These are phyloP conservation scores for Solanum chmielewskii DNA, from an alignment of 257 asterid genomes.

Conservation along the genomic window DNA sequence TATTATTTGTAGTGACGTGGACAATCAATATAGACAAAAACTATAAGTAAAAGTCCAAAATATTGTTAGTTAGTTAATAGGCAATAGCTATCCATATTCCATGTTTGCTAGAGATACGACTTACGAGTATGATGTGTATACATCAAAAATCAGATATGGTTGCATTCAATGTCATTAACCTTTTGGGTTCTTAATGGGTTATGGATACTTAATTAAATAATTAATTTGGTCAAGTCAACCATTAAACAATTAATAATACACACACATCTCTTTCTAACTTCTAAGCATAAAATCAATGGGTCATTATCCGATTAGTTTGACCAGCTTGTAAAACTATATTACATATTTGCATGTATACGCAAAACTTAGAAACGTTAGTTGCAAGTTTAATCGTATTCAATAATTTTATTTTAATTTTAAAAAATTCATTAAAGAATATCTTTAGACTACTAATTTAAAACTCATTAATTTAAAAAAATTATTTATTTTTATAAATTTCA, in stretches of 20 bases:
- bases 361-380: too few relatives aligned
- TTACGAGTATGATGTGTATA: neutral
- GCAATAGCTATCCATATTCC: neutral
- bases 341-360: neutral
- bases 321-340: neutral
- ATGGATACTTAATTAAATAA: neutral
- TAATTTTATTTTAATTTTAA: neutral
- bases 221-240: neutral
- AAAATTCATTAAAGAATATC: neutral
- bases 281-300: neutral
- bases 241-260: neutral
- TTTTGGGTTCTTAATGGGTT: conserved; percentile 11
- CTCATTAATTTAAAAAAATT: neutral
- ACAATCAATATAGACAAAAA: too few relatives aligned
- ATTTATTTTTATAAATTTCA: neutral
- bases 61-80: neutral
- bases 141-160: neutral
- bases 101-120: neutral
- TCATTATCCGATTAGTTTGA: neutral
- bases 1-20: neutral
- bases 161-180: conserved; percentile 12
- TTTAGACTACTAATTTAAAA: neutral
- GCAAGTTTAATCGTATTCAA: too few relatives aligned
- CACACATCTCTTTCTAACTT: neutral
- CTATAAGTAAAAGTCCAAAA: neutral